Conservation (phyloP, 306 rosid genomes). For the Malus sieversii region DNA sequence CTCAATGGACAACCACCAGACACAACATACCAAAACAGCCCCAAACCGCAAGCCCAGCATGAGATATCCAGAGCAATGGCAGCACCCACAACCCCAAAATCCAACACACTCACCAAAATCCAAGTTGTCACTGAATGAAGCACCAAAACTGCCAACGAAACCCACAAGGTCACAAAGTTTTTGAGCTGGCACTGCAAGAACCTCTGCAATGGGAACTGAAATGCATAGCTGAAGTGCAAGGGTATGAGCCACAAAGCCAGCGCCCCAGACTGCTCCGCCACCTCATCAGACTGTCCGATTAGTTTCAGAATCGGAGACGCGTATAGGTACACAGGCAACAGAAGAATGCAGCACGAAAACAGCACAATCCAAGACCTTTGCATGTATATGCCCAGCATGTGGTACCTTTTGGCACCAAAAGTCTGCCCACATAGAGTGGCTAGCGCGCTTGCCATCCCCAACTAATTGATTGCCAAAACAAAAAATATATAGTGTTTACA, state of each 20-base stretch:
- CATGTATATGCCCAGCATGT: slow-evolving; percentile 28
- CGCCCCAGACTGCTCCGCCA: slow-evolving; percentile 23
- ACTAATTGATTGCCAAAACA: not conserved
- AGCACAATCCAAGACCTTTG: slow-evolving; percentile 39
- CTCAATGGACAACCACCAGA: slow-evolving; percentile 54
- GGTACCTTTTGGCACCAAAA: slow-evolving; percentile 29
- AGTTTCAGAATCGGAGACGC: slow-evolving; percentile 27
- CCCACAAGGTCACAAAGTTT: slow-evolving; percentile 33
- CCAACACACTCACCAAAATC: slow-evolving; percentile 30
- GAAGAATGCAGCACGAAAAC: slow-evolving; percentile 13
- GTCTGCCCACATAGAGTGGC: slow-evolving; percentile 42
- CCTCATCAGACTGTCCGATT: slow-evolving; percentile 26
- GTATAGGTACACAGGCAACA: slow-evolving; percentile 14
- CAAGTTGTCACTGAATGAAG: slow-evolving; percentile 26
- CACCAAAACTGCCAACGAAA: slow-evolving; percentile 25
- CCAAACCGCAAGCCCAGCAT: slow-evolving; percentile 34
- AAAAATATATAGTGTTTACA: not conserved
- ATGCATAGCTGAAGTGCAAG: slow-evolving; percentile 26
- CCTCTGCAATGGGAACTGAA: slow-evolving; percentile 25
- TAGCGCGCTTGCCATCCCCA: slow-evolving; percentile 43
- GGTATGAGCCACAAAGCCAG: slow-evolving; percentile 29
- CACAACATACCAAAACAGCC: slow-evolving; percentile 15
- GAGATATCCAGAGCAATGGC: slow-evolving; percentile 40
- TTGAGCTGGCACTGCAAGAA: slow-evolving; percentile 38
- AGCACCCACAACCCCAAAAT: slow-evolving; percentile 44